Conservation (phyloP, 306 rosid genomes). For the Pyrus communis region DNA sequence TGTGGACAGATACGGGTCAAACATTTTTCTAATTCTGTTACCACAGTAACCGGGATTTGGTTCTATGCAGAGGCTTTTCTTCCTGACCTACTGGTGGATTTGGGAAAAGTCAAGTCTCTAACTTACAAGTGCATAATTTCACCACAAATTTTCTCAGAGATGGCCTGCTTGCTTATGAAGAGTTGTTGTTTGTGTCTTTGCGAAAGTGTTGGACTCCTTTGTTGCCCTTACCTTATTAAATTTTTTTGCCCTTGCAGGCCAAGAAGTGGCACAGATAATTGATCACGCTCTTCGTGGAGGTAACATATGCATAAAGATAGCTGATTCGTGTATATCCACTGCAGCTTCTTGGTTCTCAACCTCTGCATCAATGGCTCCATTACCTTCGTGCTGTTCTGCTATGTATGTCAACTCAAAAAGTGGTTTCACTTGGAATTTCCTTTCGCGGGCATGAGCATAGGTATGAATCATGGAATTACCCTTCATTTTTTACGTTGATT, state of each 20-base stretch:
- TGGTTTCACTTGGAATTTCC: conserved; percentile 62
- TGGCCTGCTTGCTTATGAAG: conserved; percentile 64
- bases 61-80: too few relatives aligned
- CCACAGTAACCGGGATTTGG: too few relatives aligned
- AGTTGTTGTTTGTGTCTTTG: conserved; percentile 38
- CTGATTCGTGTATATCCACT: conserved; percentile 38
- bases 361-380: conserved; percentile 33
- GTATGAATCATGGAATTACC: conserved; percentile 53
- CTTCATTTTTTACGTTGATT: conserved; percentile 7
- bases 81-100: conserved; percentile 54
- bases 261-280: conserved; percentile 65
- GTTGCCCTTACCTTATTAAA: conserved; percentile 9
- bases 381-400: conserved; percentile 48
- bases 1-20: conserved; percentile 99
- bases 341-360: conserved; percentile 18
- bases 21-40: conserved; percentile 9
- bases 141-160: conserved; percentile 49
- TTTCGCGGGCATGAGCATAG: conserved; percentile 59
- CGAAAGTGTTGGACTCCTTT: conserved; percentile 8
- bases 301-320: conserved; percentile 48
- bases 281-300: conserved; percentile 72
- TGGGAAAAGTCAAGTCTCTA: conserved; percentile 79
- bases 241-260: conserved; percentile 45
- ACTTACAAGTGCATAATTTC: conserved; percentile 65
- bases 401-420: conserved; percentile 58